Evolutionary conservation across 1,139 yeast species (phyloP).

Genomic region (Protomyces inundatus): DNA sequence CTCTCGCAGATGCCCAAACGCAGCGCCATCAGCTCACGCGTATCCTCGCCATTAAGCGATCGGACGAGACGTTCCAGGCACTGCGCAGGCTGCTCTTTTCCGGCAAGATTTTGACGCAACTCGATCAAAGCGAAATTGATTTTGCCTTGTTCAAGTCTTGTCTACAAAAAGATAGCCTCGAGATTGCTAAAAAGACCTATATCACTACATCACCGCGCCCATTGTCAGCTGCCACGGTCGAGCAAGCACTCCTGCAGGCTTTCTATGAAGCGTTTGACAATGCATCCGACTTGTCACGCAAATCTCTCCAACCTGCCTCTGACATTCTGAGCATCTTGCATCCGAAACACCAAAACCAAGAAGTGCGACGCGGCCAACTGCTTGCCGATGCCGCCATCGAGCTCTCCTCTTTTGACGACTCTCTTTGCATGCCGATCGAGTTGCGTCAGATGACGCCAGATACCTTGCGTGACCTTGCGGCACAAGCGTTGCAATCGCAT

Average conservation of each 20-base stretch:
- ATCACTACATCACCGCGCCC: slow-evolving; percentile 21
- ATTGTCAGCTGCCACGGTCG: slow-evolving; percentile 2
- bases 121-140: background rate
- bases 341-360: slow-evolving; percentile 6
- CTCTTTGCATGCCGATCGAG: slow-evolving; percentile 7
- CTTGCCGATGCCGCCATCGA: slow-evolving; percentile 12
- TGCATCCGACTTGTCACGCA: slow-evolving; percentile 4
- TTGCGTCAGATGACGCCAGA: background rate
- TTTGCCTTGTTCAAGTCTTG: background rate
- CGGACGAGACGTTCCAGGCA: background rate
- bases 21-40: slow-evolving; percentile 3
- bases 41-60: background rate
- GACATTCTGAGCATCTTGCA: slow-evolving; percentile 3
- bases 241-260: slow-evolving; percentile 6
- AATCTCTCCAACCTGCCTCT: slow-evolving; percentile 2
- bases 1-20: background rate
- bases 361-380: slow-evolving; percentile 5
- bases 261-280: slow-evolving; percentile 15
- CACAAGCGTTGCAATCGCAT: slow-evolving; percentile 2
- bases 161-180: background rate
- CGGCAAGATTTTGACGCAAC: background rate
- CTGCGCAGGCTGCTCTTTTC: background rate
- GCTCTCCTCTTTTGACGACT: slow-evolving; percentile 4
- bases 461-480: background rate
- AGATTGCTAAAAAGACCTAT: slow-evolving; percentile 1